Conservation (phyloP, 2,329 filamentous ascomycete species). For the Grosmannia huntii region DNA sequence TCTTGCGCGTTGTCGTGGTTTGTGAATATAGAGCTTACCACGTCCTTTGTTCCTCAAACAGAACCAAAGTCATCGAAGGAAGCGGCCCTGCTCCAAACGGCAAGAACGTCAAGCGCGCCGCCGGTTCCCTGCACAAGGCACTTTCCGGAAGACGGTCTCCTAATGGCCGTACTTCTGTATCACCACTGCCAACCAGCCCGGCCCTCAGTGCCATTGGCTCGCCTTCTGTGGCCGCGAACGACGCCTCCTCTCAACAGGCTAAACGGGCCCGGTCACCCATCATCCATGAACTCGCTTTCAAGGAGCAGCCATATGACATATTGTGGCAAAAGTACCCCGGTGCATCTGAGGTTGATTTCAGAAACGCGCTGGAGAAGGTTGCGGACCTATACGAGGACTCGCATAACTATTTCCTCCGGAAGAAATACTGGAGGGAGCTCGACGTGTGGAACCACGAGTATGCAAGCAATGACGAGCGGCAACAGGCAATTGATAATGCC, state of each 20-base stretch:
- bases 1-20: neutral
- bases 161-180: slow-evolving; percentile 10
- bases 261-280: slow-evolving; percentile 32
- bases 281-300: slow-evolving; percentile 47
- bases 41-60: slow-evolving; percentile 13
- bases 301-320: slow-evolving; percentile 35
- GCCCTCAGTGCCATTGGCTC: slow-evolving; percentile 41
- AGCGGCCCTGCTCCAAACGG: slow-evolving; percentile 12
- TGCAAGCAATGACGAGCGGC: slow-evolving; percentile 36
- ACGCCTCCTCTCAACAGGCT: slow-evolving; percentile 34
- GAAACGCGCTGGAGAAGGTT: slow-evolving; percentile 42
- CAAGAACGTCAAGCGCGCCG: slow-evolving; percentile 12
- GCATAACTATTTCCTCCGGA: slow-evolving; percentile 43
- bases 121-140: slow-evolving; percentile 10
- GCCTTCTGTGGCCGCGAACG: slow-evolving; percentile 35
- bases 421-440: slow-evolving; percentile 48
- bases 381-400: slow-evolving; percentile 35
- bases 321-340: slow-evolving; percentile 38
- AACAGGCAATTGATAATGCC: slow-evolving; percentile 49
- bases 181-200: slow-evolving; percentile 39
- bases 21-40: slow-evolving; percentile 8
- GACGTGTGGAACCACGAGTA: slow-evolving; percentile 53
- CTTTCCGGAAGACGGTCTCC: slow-evolving; percentile 11
- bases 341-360: slow-evolving; percentile 37
- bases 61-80: slow-evolving; percentile 24